Percentiles rank a stretch among this genome's conserved stretches.
phyloP scores from a whole-genome alignment of 179 eudicot genomes.

The Actinidia polygama region DNA sequence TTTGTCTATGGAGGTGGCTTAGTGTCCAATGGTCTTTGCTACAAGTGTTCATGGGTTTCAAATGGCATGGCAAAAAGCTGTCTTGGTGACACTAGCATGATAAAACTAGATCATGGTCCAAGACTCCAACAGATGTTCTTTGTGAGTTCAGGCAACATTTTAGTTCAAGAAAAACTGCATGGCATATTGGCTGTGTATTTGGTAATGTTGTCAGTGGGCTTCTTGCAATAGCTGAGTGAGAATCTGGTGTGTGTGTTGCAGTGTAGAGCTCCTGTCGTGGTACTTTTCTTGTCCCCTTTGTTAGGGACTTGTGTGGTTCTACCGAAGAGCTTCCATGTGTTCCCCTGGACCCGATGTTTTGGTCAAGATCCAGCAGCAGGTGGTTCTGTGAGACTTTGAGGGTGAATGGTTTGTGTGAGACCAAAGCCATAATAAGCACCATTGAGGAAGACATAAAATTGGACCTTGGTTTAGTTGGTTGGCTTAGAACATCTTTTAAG shows the following conservation, averaged over 20 bases:
- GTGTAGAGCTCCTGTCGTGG: background rate
- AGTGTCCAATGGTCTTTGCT: background rate
- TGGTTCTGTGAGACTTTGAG: no score
- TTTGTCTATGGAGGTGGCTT: background rate
- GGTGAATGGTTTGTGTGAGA: no score
- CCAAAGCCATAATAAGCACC: no score
- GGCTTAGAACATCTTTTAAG: no score
- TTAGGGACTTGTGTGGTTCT: background rate
- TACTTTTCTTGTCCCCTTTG: background rate
- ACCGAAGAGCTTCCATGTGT: background rate
- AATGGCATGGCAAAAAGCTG: background rate
- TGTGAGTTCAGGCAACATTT: background rate
- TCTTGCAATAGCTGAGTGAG: background rate
- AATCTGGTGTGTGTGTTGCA: background rate
- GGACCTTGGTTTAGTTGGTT: no score
- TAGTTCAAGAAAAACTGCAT: background rate
- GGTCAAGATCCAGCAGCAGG: background rate
- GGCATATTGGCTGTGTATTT: background rate
- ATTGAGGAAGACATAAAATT: no score
- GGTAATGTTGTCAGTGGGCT: background rate
- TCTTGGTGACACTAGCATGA: background rate
- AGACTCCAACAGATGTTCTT: background rate
- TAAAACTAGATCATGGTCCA: conserved; percentile 5
- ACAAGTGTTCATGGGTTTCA: background rate
- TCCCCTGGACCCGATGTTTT: background rate